Evolutionary conservation across 2,329 filamentous ascomycete genomes (phyloP).

Genomic region (Neonectria punicea): DNA sequence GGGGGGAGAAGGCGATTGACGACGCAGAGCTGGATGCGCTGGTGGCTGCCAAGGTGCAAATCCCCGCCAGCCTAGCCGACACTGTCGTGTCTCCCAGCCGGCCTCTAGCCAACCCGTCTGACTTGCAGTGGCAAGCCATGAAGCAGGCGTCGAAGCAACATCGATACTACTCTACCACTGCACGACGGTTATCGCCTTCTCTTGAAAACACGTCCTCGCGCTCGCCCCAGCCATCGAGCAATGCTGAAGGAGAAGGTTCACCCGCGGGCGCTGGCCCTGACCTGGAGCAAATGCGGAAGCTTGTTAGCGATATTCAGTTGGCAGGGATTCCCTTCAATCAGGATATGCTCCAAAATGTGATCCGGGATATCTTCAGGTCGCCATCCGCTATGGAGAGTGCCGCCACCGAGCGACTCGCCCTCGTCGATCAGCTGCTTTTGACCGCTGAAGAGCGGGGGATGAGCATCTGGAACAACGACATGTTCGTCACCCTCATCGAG

Average conservation of each 20-base stretch:
- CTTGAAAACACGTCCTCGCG: not conserved
- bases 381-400: conserved; percentile 32
- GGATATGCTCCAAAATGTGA: conserved; percentile 49
- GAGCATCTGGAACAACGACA: conserved; percentile 54
- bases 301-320: conserved; percentile 53
- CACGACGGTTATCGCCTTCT: conserved; percentile 36
- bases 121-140: conserved; percentile 50
- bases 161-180: conserved; percentile 48
- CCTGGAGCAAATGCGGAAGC: conserved; percentile 38
- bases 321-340: conserved; percentile 50
- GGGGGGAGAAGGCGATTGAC: conserved; percentile 39
- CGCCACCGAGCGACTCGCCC: conserved; percentile 46
- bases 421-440: conserved; percentile 57
- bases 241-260: not conserved
- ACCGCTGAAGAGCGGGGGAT: conserved; percentile 59
- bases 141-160: conserved; percentile 48
- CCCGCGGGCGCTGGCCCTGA: conserved; percentile 8
- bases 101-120: conserved; percentile 30
- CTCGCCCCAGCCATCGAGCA: not conserved
- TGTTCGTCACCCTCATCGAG: conserved; percentile 61
- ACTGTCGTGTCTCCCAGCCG: not conserved
- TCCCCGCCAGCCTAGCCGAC: conserved; percentile 37
- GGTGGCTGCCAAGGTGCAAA: conserved; percentile 48
- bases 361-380: conserved; percentile 52
- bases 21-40: conserved; percentile 44